Evolutionary conservation across 192 early-diverging fungal species (phyloP).

Genomic region (Coemansia sp.): DNA sequence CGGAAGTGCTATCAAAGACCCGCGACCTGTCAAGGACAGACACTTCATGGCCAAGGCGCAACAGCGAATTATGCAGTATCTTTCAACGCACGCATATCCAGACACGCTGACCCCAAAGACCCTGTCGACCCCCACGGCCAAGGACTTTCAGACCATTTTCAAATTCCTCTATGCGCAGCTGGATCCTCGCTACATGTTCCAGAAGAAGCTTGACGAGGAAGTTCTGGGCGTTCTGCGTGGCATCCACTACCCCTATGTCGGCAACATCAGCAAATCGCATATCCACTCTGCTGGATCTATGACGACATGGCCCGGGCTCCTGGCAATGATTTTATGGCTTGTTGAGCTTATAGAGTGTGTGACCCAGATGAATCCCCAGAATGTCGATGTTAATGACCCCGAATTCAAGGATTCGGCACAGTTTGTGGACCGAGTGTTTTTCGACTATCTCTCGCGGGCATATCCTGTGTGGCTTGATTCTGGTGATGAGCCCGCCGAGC

Average conservation of each 20-base stretch:
- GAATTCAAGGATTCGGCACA: conserved; percentile 51
- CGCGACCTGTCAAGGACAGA: conserved; percentile 68
- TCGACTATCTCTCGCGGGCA: conserved; percentile 65
- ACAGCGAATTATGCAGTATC: conserved; percentile 61
- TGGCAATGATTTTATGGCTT: conserved; percentile 77
- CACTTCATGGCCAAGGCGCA: conserved; percentile 61
- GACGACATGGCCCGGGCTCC: conserved; percentile 66
- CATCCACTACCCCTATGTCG: conserved; percentile 52
- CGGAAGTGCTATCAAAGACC: conserved; percentile 63
- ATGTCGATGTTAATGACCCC: conserved; percentile 24
- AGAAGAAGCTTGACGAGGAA: conserved; percentile 73
- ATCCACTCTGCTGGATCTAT: conserved; percentile 66
- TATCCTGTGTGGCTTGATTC: conserved; percentile 67
- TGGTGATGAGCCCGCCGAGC: conserved; percentile 64
- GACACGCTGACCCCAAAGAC: conserved; percentile 59
- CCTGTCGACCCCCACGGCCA: conserved; percentile 62
- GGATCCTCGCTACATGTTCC: conserved; percentile 64
- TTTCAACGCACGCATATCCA: conserved; percentile 65
- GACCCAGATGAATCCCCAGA: conserved; percentile 53
- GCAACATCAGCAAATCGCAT: conserved; percentile 70
- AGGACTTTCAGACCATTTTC: conserved; percentile 76
- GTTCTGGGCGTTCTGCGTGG: conserved; percentile 61
- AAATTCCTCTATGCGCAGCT: conserved; percentile 70
- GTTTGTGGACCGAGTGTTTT: conserved; percentile 72
- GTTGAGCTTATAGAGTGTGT: conserved; percentile 67